Evolutionary conservation across 306 rosid species (phyloP), one percentile per base, ranked within the genome.

Genomic region (Lathyrus aphaca): DNA sequence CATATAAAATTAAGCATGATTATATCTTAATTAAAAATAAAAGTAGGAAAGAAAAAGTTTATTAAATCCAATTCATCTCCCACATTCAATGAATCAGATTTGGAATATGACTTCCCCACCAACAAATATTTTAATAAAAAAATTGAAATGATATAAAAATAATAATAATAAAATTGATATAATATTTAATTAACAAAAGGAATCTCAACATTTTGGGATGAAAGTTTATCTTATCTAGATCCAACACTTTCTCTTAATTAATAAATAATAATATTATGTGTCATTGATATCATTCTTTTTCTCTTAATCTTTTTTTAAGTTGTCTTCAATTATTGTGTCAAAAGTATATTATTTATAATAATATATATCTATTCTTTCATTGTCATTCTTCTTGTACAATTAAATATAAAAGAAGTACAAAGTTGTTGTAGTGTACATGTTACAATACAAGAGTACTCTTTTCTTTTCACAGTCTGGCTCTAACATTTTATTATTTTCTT

Each of bases 51-150:
- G 54, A 71, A 65, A 63, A 50, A 61, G 38, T 55, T 23, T 55
- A 43, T 68, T 70, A 80, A 63, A 78, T 68, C 68, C 76, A 69
- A 51, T 77, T 83, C 84, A 68, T 68, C 80, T 74, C 77, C 81
- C 88, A 82, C 80, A 61, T 80, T 81, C 89, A 85, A 61, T 85
- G 92, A 79, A 89, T 83, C 92, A 70, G 92, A 86, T 81, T 86
- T 83, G 73, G 79, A 78, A 62, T 69, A 79, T 16, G 83, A 81
- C 85, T 74, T 82, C 64, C 65, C 68, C 74, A 72, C 81, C 79
- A 81, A 82, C 62, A 82, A 79, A 16, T 32, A 74, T 30, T 78
- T 67, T 69, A 73, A 66, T 40, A 49, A 71, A 43, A 80, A 64
- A 21, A 56, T 55, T 21, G 10, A 14, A 42, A 74, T 29, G 32